Base-by-base conservation (phyloP, 2,329 filamentous ascomycete genomes). In the Cercospora berteroae region DNA sequence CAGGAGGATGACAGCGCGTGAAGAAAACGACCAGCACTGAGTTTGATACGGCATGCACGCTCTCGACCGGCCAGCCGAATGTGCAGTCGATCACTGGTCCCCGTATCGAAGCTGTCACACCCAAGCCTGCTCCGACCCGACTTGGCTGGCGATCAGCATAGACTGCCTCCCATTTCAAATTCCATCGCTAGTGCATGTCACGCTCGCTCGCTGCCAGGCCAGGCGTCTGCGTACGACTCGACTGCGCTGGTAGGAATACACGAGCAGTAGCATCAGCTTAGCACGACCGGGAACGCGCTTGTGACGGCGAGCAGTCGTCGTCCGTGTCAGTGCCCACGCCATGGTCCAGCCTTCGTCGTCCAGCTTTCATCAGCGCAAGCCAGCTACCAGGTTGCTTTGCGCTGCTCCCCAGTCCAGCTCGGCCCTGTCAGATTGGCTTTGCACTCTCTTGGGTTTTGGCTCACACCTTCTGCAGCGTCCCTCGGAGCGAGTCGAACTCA, bases 351-450 rank as follows among this genome's bases (percentile, higher is more conserved):
- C 52, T 29, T 23, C 9, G 42, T 67, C 68, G 68, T 63, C 66
- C 60, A 64, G 66, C 66, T 66, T 67, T 23, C 65, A 57, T 57
- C 52, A 56, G 18, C 20, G 25, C 52, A 69, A 65, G 67, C 71
- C 69, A 69, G 66, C 50, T 66, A 69, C 67, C 69, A 69, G 66
- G 66, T 65, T 48, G 33, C 52, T 55, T 29, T 58, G 63, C 57
- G 64, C 68, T 63, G 59, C 60, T 67, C 39, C 65, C 67, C 67
- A 60, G 60, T 60, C 29, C 58, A 69, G 65, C 61, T 48, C 62
- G 25, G 64, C 64, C 59, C 65, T 66, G 64, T 67, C 67, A 71
- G 71, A 72, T 72, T 72, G 67, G 67, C 69, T 72, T 67, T 65
- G 60, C 67, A 67, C 63, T 70, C 67, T 66, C 65, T 64, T 23